A percentile compares a stretch with the other conserved stretches of the same genome.
These are phyloP conservation scores for Narthecium ossifragum DNA, from an alignment of 106 monocot genomes.

Conservation along the genomic window DNA sequence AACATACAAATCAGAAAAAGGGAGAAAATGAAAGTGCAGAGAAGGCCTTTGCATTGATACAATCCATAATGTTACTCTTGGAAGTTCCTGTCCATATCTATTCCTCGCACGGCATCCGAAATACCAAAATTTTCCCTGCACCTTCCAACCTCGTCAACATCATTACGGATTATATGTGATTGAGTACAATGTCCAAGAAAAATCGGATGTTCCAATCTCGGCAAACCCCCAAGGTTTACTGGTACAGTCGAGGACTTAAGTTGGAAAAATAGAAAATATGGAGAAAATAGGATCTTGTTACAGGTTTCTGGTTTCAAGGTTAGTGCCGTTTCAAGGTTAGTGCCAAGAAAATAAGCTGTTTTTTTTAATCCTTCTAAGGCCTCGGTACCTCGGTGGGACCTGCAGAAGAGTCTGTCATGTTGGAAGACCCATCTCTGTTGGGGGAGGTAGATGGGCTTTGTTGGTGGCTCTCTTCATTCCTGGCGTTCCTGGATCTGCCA, in stretches of 20 bases:
- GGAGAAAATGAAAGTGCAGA: background rate
- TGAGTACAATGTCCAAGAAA: conserved; percentile 8
- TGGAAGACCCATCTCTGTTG: background rate
- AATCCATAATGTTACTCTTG: background rate
- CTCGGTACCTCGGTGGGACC: background rate
- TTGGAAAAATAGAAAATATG: background rate
- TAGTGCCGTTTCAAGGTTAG: background rate
- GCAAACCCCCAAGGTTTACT: background rate
- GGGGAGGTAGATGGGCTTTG: background rate
- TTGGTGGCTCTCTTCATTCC: conserved; percentile 3
- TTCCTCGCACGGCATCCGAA: background rate
- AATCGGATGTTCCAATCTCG: conserved; percentile 6
- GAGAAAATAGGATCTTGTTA: background rate
- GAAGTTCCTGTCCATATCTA: conserved; percentile 3
- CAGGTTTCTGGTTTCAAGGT: background rate
- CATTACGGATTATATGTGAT: background rate
- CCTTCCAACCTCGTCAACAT: background rate
- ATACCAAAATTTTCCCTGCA: conserved; percentile 1
- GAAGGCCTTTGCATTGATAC: background rate
- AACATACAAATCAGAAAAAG: background rate
- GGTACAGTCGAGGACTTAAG: background rate
- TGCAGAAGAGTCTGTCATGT: background rate
- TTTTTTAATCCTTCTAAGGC: background rate
- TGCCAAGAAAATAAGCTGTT: background rate
- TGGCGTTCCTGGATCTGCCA: conserved; percentile 6